phyloP scores from a whole-genome alignment of 768 basidiomycete genomes.

The Xerocomus potaroensis region DNA sequence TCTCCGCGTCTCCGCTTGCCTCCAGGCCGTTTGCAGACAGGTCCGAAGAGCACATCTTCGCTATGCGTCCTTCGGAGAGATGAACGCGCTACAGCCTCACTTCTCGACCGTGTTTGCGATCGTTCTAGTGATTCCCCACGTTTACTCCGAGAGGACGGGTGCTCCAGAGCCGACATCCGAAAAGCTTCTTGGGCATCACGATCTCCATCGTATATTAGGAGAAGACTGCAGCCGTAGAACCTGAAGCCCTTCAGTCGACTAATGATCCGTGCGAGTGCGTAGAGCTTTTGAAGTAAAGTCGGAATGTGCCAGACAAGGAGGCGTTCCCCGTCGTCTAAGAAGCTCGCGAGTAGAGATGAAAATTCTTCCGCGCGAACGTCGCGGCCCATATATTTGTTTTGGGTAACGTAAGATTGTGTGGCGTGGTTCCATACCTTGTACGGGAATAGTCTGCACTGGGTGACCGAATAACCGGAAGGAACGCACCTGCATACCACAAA shows the following conservation, averaged over 20 bases:
- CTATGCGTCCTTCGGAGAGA: constrained; percentile 70
- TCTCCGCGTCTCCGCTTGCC: constrained; percentile 82
- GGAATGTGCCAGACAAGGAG: constrained; percentile 93
- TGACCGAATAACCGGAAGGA: background rate
- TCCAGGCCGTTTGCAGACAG: constrained; percentile 56
- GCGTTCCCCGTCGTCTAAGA: constrained; percentile 78
- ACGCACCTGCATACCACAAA: constrained; percentile 98
- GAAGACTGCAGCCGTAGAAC: constrained; percentile 95
- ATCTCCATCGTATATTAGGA: constrained; percentile 98
- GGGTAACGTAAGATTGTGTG: constrained; percentile 80
- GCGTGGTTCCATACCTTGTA: constrained; percentile 89
- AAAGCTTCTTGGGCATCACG: constrained; percentile 78
- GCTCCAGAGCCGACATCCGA: constrained; percentile 55
- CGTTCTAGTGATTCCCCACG: constrained; percentile 78
- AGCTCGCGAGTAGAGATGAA: constrained; percentile 72
- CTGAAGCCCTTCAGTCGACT: constrained; percentile 89
- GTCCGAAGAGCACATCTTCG: constrained; percentile 71
- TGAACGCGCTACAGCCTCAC: constrained; percentile 38
- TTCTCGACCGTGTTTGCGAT: constrained; percentile 37
- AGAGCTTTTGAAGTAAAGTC: constrained; percentile 82
- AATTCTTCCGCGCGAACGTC: constrained; percentile 87
- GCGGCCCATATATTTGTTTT: constrained; percentile 96
- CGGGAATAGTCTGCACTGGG: constrained; percentile 7
- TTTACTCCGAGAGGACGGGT: constrained; percentile 61
- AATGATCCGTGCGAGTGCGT: constrained; percentile 89